These are phyloP conservation scores for Centaurea solstitialis DNA, from an alignment of 129 eudicot genomes.

Conservation along the genomic window DNA sequence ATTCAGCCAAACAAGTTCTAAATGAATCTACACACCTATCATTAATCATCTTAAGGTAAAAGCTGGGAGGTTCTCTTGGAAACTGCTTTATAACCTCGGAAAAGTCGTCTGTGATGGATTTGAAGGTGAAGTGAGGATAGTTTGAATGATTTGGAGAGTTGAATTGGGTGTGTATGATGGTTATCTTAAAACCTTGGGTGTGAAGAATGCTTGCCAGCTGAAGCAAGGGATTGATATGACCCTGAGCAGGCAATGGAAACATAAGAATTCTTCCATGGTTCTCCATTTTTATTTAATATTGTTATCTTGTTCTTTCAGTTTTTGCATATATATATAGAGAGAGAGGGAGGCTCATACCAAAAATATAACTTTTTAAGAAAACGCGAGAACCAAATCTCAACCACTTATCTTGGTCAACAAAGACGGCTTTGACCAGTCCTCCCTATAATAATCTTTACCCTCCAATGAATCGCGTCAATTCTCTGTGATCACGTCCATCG, in stretches of 20 bases:
- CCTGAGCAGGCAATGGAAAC: slow-evolving; percentile 46
- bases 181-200: slow-evolving; percentile 43
- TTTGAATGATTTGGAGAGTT: slow-evolving; percentile 32
- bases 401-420: too few relatives aligned
- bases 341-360: too few relatives aligned
- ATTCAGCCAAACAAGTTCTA: slow-evolving; percentile 24
- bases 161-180: slow-evolving; percentile 41
- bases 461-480: too few relatives aligned
- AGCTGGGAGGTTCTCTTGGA: background rate
- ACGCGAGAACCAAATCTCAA: too few relatives aligned
- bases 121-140: slow-evolving; percentile 46
- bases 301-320: too few relatives aligned
- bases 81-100: background rate
- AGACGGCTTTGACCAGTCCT: too few relatives aligned
- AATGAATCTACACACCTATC: slow-evolving; percentile 40
- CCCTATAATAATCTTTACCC: too few relatives aligned
- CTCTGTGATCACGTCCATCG: too few relatives aligned
- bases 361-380: too few relatives aligned
- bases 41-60: slow-evolving; percentile 23
- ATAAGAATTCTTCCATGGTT: slow-evolving; percentile 26
- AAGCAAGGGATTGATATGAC: slow-evolving; percentile 61
- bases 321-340: too few relatives aligned
- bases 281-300: slow-evolving; percentile 5
- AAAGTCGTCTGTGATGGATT: slow-evolving; percentile 12
- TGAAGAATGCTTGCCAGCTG: slow-evolving; percentile 54